Percentiles rank a stretch among this genome's conserved stretches.
Evolutionary conservation across 495 filamentous ascomycete species (phyloP).

Genomic region (Penicillium flavigenum): DNA sequence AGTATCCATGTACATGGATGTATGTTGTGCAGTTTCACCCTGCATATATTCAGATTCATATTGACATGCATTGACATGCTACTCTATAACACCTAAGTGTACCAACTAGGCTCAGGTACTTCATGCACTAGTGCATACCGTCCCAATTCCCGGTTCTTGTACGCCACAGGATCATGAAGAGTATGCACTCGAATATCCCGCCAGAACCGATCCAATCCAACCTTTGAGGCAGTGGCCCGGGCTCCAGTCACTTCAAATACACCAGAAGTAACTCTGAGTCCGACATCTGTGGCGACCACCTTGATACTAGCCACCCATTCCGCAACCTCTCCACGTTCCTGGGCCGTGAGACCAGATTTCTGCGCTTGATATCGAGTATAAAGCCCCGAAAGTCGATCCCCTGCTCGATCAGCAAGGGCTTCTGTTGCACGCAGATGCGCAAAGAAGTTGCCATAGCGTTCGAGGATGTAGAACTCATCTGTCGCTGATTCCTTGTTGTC

Average conservation of each 20-base stretch:
- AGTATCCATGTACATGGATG: too few relatives aligned
- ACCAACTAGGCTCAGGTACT: constrained; percentile 57
- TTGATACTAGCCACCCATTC: constrained; percentile 61
- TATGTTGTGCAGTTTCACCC: background rate
- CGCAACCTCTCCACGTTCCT: constrained; percentile 54
- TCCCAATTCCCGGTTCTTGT: constrained; percentile 60
- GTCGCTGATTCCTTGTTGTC: constrained; percentile 52
- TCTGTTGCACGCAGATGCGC: constrained; percentile 58
- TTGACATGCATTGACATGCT: background rate
- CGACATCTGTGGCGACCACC: constrained; percentile 58
- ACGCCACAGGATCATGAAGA: constrained; percentile 62
- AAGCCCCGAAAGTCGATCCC: constrained; percentile 40
- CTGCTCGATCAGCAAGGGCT: constrained; percentile 54
- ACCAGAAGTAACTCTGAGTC: constrained; percentile 52
- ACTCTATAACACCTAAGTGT: constrained; percentile 40
- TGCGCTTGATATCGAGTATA: constrained; percentile 39
- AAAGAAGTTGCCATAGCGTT: constrained; percentile 59
- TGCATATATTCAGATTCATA: constrained; percentile 1
- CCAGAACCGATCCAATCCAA: constrained; percentile 61
- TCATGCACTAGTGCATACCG: constrained; percentile 52
- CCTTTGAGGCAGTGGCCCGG: constrained; percentile 51
- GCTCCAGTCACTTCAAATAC: constrained; percentile 61
- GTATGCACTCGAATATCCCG: constrained; percentile 60
- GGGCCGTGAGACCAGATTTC: constrained; percentile 39
- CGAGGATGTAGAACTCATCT: constrained; percentile 63